Percentiles rank a stretch among this genome's conserved stretches.
Conservation (phyloP, 2,329 filamentous ascomycete species). For the Cercospora berteroae region DNA sequence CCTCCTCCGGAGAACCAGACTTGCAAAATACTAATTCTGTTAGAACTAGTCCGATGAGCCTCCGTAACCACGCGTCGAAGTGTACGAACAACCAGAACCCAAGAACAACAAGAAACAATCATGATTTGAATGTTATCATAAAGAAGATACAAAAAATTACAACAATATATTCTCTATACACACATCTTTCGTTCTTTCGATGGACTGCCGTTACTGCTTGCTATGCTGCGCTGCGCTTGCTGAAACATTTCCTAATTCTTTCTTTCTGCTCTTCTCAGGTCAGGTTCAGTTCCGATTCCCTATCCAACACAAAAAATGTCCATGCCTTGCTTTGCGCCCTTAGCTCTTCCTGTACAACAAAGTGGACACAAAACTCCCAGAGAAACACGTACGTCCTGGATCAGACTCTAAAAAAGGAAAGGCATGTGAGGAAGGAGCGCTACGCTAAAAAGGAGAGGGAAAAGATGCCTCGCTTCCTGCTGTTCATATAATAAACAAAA, state of each 20-base stretch:
- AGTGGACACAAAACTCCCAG: neutral
- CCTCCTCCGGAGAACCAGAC: neutral
- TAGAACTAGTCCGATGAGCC: neutral
- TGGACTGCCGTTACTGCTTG: constrained; percentile 2
- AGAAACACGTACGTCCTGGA: neutral
- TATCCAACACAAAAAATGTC: neutral
- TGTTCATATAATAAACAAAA: neutral
- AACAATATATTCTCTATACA: neutral
- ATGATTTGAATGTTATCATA: neutral
- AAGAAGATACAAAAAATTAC: neutral
- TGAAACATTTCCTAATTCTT: neutral
- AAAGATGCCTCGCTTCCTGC: neutral
- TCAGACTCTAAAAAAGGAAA: neutral
- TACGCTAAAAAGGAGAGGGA: neutral
- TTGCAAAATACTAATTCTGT: neutral
- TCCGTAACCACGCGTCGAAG: neutral
- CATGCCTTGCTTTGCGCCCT: neutral
- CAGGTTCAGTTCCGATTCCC: constrained; percentile 10
- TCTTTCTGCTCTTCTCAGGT: neutral
- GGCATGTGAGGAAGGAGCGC: neutral
- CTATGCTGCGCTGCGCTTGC: neutral
- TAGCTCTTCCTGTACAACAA: neutral
- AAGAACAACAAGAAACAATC: neutral
- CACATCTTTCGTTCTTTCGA: neutral
- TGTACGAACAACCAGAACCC: neutral